Base-by-base conservation (phyloP, 2,329 filamentous ascomycete genomes). In the Aphanocladium album region DNA sequence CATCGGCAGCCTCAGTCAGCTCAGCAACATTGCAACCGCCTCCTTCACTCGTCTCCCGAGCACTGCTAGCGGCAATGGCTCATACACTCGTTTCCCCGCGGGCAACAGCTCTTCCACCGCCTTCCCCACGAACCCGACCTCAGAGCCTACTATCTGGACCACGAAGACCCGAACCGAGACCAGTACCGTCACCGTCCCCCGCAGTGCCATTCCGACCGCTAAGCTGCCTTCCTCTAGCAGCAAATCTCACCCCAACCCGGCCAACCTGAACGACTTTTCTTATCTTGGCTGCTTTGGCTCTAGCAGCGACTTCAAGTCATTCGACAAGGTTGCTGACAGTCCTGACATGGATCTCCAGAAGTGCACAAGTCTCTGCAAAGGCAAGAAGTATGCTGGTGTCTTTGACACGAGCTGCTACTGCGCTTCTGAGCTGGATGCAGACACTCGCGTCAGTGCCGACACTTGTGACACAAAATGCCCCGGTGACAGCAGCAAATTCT, bases 361-460 rank as follows among this genome's bases (percentile, higher is more conserved):
- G 19, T 81, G 79, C 57, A 68, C 78, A 12, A 60, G 65, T n/a
- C 64, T 67, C 41, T 81, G 78, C 63, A 57, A 61, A 1, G 70
- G 69, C 1, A 65, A 62, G 41, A 72, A 69, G 19, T 80, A 76
- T 60, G 73, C 75, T 2, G 79, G 76, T 55, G 63, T 79, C 45
- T 75, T 71, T 25, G 68, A 72, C 30, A 75, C 70, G 12, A 69
- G 69, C 23, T 82, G 80, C 66, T 80, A 78, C 69, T 83, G 80
- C 60, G 77, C 78, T 37, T 69, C 75, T 14, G 61, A 57, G 1
- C 69, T 82, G 19, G 76, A 77, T 27, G 68, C 69, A 5, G 71
- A 73, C 49, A 76, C 78, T n/a, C 70, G 65, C 14, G 74, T 77
- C 14, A 67, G 67, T 47, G 69, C 70, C 51, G 64, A 63, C 17